These are phyloP conservation scores for Diaporthe vexans DNA, from an alignment of 2,329 filamentous ascomycete genomes.

Conservation along the genomic window DNA sequence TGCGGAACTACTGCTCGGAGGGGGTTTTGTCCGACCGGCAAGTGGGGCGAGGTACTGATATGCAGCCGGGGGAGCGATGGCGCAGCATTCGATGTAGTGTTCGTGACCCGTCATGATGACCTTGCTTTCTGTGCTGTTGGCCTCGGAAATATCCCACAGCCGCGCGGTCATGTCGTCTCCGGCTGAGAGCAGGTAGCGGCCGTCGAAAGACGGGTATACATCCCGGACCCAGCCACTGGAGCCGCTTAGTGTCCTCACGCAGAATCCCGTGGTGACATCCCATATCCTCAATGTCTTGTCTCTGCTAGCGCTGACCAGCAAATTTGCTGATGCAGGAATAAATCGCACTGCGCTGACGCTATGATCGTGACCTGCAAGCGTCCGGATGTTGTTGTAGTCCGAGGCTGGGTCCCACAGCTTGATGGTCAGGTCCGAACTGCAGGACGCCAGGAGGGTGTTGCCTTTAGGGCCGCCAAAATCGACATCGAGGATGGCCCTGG, in stretches of 20 bases:
- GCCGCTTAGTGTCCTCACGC: constrained; percentile 86
- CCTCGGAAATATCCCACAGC: constrained; percentile 86
- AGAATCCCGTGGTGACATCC: constrained; percentile 94
- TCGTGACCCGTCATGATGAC: constrained; percentile 88
- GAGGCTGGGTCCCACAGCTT: constrained; percentile 94
- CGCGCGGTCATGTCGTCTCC: constrained; percentile 86
- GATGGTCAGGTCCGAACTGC: constrained; percentile 90
- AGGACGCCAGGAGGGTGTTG: constrained; percentile 82
- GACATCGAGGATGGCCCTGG: constrained; percentile 87
- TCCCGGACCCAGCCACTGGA: constrained; percentile 92
- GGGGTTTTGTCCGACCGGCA: constrained; percentile 87
- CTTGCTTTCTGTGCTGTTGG: constrained; percentile 76
- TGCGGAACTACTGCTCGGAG: constrained; percentile 78
- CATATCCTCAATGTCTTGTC: constrained; percentile 90
- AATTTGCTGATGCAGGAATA: constrained; percentile 87
- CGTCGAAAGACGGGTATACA: constrained; percentile 85
- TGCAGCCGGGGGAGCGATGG: constrained; percentile 83
- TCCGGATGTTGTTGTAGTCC: constrained; percentile 95
- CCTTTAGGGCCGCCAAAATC: constrained; percentile 91
- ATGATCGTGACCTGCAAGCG: constrained; percentile 91
- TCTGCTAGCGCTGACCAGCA: constrained; percentile 87
- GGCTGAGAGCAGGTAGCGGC: constrained; percentile 84
- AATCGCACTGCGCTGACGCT: constrained; percentile 91
- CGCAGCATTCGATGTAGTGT: constrained; percentile 87
- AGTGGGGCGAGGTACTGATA: constrained; percentile 84